Conservation (phyloP, 2,329 filamentous ascomycete genomes). For the Drechslera avenae region DNA sequence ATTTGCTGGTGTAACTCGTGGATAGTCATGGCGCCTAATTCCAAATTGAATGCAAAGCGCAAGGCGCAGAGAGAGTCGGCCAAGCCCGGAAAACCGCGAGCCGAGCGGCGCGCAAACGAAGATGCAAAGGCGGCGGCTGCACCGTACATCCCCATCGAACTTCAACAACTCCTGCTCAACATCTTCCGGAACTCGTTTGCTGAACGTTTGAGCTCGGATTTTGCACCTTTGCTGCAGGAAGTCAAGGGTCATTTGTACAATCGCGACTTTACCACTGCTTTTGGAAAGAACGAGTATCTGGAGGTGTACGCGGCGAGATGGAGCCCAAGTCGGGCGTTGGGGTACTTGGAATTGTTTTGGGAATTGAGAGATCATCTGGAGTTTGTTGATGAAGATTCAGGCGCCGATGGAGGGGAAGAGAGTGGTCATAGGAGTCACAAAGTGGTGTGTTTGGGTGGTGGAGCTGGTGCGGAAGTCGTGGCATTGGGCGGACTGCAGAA, state of each 20-base stretch:
- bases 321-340: constrained; percentile 85
- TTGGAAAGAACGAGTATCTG: constrained; percentile 72
- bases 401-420: not conserved
- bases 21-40: constrained; percentile 16
- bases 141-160: constrained; percentile 51
- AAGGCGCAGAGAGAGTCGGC: constrained; percentile 19
- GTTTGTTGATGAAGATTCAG: not conserved
- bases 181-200: constrained; percentile 71
- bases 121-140: constrained; percentile 9
- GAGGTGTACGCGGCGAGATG: constrained; percentile 86
- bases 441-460: constrained; percentile 66
- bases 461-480: constrained; percentile 69
- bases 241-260: constrained; percentile 86
- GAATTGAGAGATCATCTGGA: constrained; percentile 37
- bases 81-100: constrained; percentile 10
- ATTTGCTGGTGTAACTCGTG: no score
- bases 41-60: constrained; percentile 21
- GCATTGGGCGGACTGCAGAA: constrained; percentile 63
- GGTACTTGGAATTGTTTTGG: constrained; percentile 70
- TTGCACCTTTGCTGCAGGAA: constrained; percentile 69
- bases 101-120: constrained; percentile 1
- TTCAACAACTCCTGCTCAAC: constrained; percentile 74
- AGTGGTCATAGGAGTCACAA: constrained; percentile 30
- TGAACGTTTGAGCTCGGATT: constrained; percentile 50
- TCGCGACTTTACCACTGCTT: constrained; percentile 81